Evolutionary conservation across 2,329 filamentous ascomycete species (phyloP).

Genomic region (Fusarium neocosmosporiellum): DNA sequence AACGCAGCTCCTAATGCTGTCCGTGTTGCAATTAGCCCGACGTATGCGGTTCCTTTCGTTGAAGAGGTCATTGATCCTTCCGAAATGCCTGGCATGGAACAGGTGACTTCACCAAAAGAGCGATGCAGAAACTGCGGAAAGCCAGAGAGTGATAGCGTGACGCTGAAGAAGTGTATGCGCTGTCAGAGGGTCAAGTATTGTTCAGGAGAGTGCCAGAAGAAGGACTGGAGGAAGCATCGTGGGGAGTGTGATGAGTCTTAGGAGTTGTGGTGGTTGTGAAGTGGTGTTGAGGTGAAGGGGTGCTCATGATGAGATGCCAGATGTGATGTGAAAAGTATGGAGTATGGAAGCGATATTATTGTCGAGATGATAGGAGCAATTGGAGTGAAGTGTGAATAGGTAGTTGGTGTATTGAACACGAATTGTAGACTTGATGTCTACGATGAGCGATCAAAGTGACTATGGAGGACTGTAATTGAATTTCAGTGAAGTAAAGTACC

Average conservation of each 20-base stretch:
- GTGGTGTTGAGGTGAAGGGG: background rate
- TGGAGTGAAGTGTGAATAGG: background rate
- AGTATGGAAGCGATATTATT: background rate
- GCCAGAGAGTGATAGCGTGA: slow-evolving; percentile 41
- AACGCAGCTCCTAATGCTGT: slow-evolving; percentile 57
- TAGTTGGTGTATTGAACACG: background rate
- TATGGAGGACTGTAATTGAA: background rate
- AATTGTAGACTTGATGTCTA: background rate
- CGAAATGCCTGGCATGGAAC: slow-evolving; percentile 22
- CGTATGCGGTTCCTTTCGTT: slow-evolving; percentile 58
- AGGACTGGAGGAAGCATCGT: slow-evolving; percentile 65
- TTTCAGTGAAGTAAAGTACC: background rate
- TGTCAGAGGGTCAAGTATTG: slow-evolving; percentile 63
- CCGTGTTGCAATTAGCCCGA: slow-evolving; percentile 68
- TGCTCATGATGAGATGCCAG: background rate
- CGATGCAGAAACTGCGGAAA: slow-evolving; percentile 54
- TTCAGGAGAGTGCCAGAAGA: slow-evolving; percentile 62
- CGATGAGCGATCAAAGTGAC: background rate
- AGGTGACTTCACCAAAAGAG: slow-evolving; percentile 22
- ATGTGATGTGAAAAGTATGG: background rate
- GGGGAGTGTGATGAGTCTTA: slow-evolving; percentile 51
- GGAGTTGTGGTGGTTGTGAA: background rate
- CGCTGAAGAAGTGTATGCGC: slow-evolving; percentile 57
- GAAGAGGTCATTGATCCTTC: slow-evolving; percentile 52
- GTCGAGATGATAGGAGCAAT: background rate